These are phyloP conservation scores for Trametes hirsuta DNA, from an alignment of 1,284 basidiomycete genomes.

Conservation along the genomic window DNA sequence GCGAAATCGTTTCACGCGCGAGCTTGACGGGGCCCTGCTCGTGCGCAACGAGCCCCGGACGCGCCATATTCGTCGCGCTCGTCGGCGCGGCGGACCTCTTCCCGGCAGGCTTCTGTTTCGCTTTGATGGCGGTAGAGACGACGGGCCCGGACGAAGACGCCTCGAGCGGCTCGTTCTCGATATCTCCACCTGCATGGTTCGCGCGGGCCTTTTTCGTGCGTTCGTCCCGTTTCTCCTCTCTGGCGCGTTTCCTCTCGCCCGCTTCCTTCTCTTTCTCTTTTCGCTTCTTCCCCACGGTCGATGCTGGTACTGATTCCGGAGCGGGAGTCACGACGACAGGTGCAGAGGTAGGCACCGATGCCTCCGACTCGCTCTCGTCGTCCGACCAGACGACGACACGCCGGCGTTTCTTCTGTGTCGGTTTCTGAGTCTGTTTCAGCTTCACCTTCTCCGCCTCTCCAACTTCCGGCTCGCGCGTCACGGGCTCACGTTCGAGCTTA, in stretches of 20 bases:
- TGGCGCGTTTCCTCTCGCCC: not conserved
- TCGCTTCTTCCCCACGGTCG: not conserved
- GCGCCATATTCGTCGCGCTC: constrained; percentile 24
- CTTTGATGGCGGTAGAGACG: not conserved
- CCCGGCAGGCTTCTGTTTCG: not conserved
- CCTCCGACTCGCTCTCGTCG: constrained; percentile 17
- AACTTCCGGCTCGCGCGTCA: not conserved
- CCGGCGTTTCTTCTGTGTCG: constrained; percentile 18
- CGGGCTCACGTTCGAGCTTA: not conserved
- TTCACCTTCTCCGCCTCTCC: not conserved
- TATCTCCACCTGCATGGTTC: not conserved
- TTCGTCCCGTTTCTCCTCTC: not conserved
- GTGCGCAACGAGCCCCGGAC: not conserved
- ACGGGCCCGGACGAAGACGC: not conserved
- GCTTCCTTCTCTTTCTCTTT: constrained; percentile 12
- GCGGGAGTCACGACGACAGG: not conserved
- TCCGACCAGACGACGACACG: constrained; percentile 22
- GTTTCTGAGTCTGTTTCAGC: not conserved
- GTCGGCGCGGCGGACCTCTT: constrained; percentile 6
- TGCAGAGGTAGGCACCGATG: not conserved
- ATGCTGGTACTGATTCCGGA: no score
- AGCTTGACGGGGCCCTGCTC: not conserved
- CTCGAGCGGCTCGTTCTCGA: constrained; percentile 19
- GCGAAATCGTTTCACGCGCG: no score
- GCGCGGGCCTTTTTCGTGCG: constrained; percentile 16